Percentiles rank a stretch among this genome's conserved stretches.
phyloP scores from a whole-genome alignment of 2,329 filamentous ascomycete genomes.

The Colletotrichum destructivum region DNA sequence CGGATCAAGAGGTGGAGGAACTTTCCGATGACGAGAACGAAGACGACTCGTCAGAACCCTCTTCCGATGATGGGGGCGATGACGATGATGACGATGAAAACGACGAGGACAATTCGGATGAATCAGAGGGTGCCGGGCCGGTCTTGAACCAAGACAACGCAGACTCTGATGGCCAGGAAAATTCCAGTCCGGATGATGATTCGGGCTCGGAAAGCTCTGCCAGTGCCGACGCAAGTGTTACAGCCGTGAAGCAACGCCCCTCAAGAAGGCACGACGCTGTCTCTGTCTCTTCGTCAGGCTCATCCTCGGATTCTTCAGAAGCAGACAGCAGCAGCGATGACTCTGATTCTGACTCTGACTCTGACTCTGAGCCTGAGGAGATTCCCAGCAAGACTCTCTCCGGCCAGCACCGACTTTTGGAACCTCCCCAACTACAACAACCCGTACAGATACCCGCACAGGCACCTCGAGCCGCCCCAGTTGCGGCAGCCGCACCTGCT shows the following conservation, averaged over 20 bases:
- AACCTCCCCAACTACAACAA: not conserved
- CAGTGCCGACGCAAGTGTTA: slow-evolving; percentile 30
- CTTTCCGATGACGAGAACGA: not conserved
- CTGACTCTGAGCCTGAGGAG: slow-evolving; percentile 54
- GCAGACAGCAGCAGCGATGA: slow-evolving; percentile 41
- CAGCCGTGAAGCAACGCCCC: not conserved
- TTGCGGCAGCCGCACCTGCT: slow-evolving; percentile 22
- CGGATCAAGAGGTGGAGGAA: slow-evolving; percentile 13
- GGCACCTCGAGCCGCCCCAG: slow-evolving; percentile 12
- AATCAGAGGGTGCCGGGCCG: not conserved
- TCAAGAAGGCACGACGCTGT: not conserved
- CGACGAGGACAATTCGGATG: not conserved
- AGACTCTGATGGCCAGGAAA: slow-evolving; percentile 4
- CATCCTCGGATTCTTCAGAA: slow-evolving; percentile 20
- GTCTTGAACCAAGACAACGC: not conserved
- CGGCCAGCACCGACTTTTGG: slow-evolving; percentile 20
- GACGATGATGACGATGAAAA: not conserved
- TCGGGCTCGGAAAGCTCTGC: slow-evolving; percentile 37
- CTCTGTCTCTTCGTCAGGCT: slow-evolving; percentile 26
- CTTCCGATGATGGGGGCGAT: not conserved
- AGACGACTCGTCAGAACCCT: not conserved
- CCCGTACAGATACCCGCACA: slow-evolving; percentile 25
- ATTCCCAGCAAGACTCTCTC: slow-evolving; percentile 50
- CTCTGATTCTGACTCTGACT: slow-evolving; percentile 47
- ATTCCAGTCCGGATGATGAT: slow-evolving; percentile 23